phyloP scores from a whole-genome alignment of 176 grass and related monocot species.

The Aegilops umbellulata region DNA sequence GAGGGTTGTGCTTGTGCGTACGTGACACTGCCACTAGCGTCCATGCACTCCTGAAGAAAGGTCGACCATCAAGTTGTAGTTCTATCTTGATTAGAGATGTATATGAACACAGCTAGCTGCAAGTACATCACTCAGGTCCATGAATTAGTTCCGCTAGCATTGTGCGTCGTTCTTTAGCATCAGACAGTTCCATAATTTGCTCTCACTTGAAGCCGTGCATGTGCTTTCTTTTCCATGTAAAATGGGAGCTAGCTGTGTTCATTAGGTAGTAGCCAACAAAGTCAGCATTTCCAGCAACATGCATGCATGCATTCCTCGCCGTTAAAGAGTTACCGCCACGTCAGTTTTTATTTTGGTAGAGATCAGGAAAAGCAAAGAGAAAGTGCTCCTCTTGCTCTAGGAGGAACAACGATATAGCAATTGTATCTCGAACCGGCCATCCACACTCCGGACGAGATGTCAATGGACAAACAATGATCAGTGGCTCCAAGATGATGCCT shows the following conservation, averaged over 20 bases:
- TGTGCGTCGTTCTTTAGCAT: constrained; percentile 5
- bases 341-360: background rate
- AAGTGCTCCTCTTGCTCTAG: background rate
- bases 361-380: background rate
- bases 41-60: background rate
- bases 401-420: no score
- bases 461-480: no score
- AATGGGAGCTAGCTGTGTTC: background rate
- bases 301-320: background rate
- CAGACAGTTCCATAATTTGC: background rate
- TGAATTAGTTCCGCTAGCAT: background rate
- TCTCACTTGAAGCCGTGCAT: background rate
- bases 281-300: background rate
- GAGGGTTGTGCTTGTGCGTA: no score
- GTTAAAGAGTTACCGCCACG: background rate
- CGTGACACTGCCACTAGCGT: no score
- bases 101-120: background rate
- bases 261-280: background rate
- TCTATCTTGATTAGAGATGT: background rate
- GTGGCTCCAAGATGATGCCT: no score
- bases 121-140: no score
- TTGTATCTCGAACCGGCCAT: no score
- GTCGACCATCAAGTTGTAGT: no score
- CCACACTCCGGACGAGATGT: no score
- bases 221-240: background rate